Conservation (phyloP, 2,329 filamentous ascomycete species). For the Apiospora malaysiana region DNA sequence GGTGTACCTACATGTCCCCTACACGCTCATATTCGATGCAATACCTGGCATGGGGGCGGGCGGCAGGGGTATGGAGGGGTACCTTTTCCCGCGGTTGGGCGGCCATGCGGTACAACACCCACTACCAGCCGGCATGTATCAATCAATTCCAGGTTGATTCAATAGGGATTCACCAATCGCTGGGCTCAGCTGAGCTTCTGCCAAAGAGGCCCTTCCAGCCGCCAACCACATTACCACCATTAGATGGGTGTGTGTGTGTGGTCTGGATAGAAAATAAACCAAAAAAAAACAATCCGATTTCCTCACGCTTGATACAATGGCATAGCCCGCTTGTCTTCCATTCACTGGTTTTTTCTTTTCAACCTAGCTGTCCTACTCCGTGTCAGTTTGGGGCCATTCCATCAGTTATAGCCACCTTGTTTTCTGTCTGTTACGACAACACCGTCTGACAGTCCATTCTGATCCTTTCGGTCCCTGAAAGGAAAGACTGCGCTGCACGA, state of each 20-base stretch:
- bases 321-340: not conserved
- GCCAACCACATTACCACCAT: constrained; percentile 4
- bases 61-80: constrained; percentile 1
- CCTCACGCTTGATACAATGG: not conserved
- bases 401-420: not conserved
- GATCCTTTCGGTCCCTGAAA: not conserved
- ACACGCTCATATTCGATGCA: not conserved
- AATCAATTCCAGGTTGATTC: not conserved
- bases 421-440: not conserved
- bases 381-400: not conserved
- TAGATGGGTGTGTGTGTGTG: not conserved
- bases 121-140: constrained; percentile 5
- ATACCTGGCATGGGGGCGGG: not conserved
- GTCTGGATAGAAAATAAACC: not conserved
- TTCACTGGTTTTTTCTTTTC: not conserved
- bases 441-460: not conserved
- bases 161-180: not conserved
- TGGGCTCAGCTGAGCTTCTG: constrained; percentile 16
- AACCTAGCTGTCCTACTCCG: too few relatives aligned
- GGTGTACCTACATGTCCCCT: not conserved
- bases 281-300: not conserved
- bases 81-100: not conserved
- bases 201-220: not conserved
- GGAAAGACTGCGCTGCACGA: not conserved
- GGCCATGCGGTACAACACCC: not conserved